Evolutionary conservation across 805 yeast genomes (phyloP).

Genomic region (Wickerhamiella australiensis): DNA sequence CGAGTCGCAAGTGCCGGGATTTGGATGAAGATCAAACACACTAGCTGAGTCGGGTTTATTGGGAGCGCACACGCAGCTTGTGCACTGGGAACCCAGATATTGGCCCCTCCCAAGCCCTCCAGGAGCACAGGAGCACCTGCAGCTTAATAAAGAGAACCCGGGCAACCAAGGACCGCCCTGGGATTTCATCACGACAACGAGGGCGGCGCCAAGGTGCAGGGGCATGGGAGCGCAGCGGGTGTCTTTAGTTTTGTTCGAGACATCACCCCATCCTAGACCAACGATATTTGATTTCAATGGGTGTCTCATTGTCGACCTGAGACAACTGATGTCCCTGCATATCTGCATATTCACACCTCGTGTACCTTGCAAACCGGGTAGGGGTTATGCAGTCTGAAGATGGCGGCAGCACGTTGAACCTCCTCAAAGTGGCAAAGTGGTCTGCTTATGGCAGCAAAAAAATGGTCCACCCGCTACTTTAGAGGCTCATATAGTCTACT

Average conservation of each 20-base stretch:
- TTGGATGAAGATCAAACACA: too few relatives aligned
- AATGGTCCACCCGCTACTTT: too few relatives aligned
- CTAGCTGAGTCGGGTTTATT: too few relatives aligned
- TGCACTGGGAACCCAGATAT: too few relatives aligned
- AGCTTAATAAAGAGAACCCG: neutral
- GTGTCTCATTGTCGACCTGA: neutral
- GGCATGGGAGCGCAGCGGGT: neutral
- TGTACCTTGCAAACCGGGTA: constrained; percentile 3
- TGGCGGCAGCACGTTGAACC: neutral
- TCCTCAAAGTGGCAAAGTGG: neutral
- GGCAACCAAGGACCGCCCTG: neutral
- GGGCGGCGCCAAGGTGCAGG: too few relatives aligned
- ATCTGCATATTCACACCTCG: constrained; percentile 1
- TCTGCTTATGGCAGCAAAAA: neutral
- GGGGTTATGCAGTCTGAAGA: neutral
- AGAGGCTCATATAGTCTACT: too few relatives aligned
- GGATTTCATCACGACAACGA: too few relatives aligned
- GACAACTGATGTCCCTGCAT: constrained; percentile 1
- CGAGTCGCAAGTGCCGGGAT: too few relatives aligned
- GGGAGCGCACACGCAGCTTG: too few relatives aligned
- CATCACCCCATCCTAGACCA: neutral
- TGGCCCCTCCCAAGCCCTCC: neutral
- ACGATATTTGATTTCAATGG: neutral
- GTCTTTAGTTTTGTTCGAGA: neutral
- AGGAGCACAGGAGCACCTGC: neutral